These are phyloP conservation scores for Globisporangium carolinianum DNA, from an alignment of 352 stramenopile genomes.

Conservation along the genomic window DNA sequence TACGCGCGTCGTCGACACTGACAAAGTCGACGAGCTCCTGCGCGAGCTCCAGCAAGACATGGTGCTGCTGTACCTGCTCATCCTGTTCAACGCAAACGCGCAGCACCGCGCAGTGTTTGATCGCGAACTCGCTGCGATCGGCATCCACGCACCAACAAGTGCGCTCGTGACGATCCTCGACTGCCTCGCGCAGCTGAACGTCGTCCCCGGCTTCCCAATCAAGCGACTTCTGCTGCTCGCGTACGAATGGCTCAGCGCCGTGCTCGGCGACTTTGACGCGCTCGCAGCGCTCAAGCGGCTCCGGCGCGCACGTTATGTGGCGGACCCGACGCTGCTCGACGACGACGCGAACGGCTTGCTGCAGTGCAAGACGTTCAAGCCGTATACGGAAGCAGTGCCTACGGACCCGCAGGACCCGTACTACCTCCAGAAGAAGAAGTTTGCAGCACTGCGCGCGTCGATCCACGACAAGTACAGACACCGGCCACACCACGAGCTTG, in stretches of 20 bases:
- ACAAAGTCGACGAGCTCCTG: conserved; percentile 57
- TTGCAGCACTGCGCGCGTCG: conserved; percentile 43
- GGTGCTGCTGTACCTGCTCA: conserved; percentile 70
- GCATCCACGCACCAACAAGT: conserved; percentile 49
- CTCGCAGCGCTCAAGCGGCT: conserved; percentile 48
- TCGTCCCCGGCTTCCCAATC: conserved; percentile 68
- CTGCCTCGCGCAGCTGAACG: conserved; percentile 61
- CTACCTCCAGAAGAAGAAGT: conserved; percentile 68
- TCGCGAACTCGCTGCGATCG: conserved; percentile 58
- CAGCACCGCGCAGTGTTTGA: conserved; percentile 53
- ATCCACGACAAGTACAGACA: conserved; percentile 79
- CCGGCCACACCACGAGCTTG: conserved; percentile 51
- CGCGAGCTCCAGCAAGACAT: conserved; percentile 68
- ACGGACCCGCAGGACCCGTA: conserved; percentile 57
- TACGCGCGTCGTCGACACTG: conserved; percentile 51
- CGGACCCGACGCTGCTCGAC: conserved; percentile 36
- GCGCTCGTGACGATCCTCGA: conserved; percentile 64
- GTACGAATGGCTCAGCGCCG: conserved; percentile 55
- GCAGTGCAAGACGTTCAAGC: conserved; percentile 67
- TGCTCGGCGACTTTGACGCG: conserved; percentile 45
- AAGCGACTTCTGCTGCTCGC: conserved; percentile 72
- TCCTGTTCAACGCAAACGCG: conserved; percentile 66
- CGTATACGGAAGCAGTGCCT: conserved; percentile 37
- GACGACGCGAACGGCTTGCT: conserved; percentile 41
- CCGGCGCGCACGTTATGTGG: conserved; percentile 31